Conservation (phyloP, 306 rosid genomes). For the Lathyrus tuberosus region DNA sequence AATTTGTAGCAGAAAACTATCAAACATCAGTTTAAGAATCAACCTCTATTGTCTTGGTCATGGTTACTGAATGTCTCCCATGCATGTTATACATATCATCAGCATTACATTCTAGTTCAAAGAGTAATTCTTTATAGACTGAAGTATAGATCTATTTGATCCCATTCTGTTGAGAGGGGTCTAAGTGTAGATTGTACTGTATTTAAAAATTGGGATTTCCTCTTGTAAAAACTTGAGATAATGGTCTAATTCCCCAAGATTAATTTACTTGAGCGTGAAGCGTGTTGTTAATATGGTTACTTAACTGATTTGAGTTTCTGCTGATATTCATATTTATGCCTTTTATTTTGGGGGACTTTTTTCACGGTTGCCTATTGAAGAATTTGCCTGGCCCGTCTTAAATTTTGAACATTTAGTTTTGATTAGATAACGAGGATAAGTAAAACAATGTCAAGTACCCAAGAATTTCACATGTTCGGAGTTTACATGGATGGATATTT, state of each 20-base stretch:
- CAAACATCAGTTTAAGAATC: constrained; percentile 21
- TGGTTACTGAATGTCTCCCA: constrained; percentile 21
- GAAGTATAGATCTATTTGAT: constrained; percentile 8
- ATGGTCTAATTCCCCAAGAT: not conserved
- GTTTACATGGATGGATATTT: too few species aligned
- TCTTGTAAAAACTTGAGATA: not conserved
- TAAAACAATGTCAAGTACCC: too few species aligned
- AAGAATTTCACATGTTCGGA: too few species aligned
- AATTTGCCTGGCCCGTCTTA: too few species aligned
- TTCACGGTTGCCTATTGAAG: too few species aligned
- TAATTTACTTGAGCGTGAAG: not conserved
- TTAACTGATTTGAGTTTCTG: constrained; percentile 14
- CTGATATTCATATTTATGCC: not conserved
- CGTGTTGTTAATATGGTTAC: constrained; percentile 13
- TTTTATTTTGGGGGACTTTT: too few species aligned
- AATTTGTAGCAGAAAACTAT: not conserved
- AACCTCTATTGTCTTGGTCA: constrained; percentile 11
- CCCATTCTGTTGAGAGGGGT: not conserved
- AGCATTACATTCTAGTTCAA: constrained; percentile 22
- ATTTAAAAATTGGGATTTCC: constrained; percentile 9
- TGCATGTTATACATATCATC: constrained; percentile 6
- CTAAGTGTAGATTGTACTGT: constrained; percentile 22
- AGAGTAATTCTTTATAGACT: constrained; percentile 26
- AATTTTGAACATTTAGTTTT: too few species aligned
- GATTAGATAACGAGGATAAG: too few species aligned